phyloP scores from a whole-genome alignment of 2,329 filamentous ascomycete genomes.

The Chaetothyriales sp. region DNA sequence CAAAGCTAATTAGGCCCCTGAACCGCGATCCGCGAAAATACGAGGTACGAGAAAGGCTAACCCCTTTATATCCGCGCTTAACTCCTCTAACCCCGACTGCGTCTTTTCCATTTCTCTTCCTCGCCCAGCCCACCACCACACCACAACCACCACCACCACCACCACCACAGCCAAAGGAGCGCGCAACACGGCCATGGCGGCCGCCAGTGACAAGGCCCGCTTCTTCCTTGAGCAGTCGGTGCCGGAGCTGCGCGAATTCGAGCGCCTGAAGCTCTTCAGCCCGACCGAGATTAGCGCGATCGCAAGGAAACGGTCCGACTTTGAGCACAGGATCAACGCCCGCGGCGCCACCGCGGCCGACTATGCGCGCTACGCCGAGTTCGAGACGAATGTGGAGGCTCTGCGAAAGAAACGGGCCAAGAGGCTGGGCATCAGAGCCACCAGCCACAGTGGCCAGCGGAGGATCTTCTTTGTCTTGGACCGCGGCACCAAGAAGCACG shows the following conservation, averaged over 20 bases:
- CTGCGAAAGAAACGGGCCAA: slow-evolving; percentile 72
- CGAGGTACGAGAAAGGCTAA: background rate
- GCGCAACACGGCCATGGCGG: slow-evolving; percentile 49
- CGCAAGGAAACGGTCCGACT: slow-evolving; percentile 78
- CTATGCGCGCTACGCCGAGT: slow-evolving; percentile 70
- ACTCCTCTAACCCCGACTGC: background rate
- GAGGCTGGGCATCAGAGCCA: slow-evolving; percentile 56
- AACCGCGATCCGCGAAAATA: slow-evolving; percentile 3
- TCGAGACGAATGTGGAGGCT: slow-evolving; percentile 54
- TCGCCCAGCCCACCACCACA: background rate
- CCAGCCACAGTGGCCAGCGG: slow-evolving; percentile 59
- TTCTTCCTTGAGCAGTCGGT: slow-evolving; percentile 89
- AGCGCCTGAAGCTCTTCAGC: slow-evolving; percentile 80
- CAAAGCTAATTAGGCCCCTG: slow-evolving; percentile 3
- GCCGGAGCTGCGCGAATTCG: slow-evolving; percentile 81
- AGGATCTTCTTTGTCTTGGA: slow-evolving; percentile 84
- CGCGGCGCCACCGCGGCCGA: slow-evolving; percentile 63
- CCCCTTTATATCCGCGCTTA: background rate
- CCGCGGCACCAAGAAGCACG: slow-evolving; percentile 70
- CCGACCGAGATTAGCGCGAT: slow-evolving; percentile 83
- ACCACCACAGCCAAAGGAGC: background rate
- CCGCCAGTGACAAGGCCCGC: slow-evolving; percentile 81
- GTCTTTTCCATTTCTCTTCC: background rate
- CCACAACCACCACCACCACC: background rate
- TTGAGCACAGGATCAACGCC: slow-evolving; percentile 80